These are phyloP conservation scores for Triglochin maritima DNA, from an alignment of 106 monocot genomes.

Conservation along the genomic window DNA sequence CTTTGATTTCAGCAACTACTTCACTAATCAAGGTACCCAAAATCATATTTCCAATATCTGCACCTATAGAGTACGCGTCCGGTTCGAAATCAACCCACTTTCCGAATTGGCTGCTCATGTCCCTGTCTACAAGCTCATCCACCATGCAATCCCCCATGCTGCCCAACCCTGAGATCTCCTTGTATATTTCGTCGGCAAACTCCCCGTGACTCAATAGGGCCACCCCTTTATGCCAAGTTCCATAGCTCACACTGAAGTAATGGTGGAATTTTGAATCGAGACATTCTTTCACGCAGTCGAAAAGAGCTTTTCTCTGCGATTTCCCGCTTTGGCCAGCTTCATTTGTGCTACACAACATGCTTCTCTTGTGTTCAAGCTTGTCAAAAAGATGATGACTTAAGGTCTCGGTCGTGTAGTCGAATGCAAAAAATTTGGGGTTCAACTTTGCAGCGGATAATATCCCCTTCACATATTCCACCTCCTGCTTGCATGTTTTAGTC, in stretches of 20 bases:
- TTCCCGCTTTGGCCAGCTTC: slow-evolving; percentile 11
- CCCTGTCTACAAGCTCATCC: slow-evolving; percentile 76
- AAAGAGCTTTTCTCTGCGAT: slow-evolving; percentile 42
- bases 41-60: slow-evolving; percentile 36
- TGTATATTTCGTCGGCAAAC: slow-evolving; percentile 38
- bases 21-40: slow-evolving; percentile 52
- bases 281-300: slow-evolving; percentile 64
- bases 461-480: slow-evolving; percentile 33
- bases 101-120: slow-evolving; percentile 65
- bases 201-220: slow-evolving; percentile 4
- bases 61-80: slow-evolving; percentile 50
- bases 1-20: slow-evolving; percentile 11
- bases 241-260: slow-evolving; percentile 50
- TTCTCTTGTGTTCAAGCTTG: slow-evolving; percentile 32
- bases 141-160: slow-evolving; percentile 66
- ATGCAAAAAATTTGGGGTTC: not conserved
- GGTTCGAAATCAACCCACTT: slow-evolving; percentile 70
- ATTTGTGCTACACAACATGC: not conserved
- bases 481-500: slow-evolving; percentile 10
- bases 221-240: slow-evolving; percentile 43
- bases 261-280: slow-evolving; percentile 34
- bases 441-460: slow-evolving; percentile 14
- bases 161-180: slow-evolving; percentile 46
- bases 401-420: not conserved
- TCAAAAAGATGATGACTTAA: slow-evolving; percentile 37